Evolutionary conservation across 2,329 filamentous ascomycete genomes (phyloP), one percentile per base, ranked within the genome.

Genomic region (Diaporthe destruens): DNA sequence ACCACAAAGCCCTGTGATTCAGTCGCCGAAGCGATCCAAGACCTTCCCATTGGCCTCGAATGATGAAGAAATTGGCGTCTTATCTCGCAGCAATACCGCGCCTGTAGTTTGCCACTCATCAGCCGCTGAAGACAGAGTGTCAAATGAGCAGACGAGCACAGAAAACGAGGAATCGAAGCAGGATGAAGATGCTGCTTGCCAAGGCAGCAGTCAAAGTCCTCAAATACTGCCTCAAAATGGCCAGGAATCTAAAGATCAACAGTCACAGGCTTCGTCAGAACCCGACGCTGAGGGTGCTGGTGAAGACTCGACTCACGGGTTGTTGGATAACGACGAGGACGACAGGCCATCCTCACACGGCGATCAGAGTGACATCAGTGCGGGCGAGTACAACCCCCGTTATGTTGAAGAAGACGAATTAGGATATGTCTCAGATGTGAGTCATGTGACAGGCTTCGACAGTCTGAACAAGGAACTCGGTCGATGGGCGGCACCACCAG

Each of bases 1-100:
- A n/a, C 61, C 61, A 6, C 47, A 39, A 23, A 49, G 32, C 11
- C 44, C 29, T 66, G 42, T 4, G 3, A 12, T 25, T 20, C 61
- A 18, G 12, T 66, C 47, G 23, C 47, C n/a, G 23, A 66, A 66
- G 18, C 29, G 61, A 34, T 34, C 42, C 12, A 66, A 49, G 18
- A 66, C 42, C 3, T 36, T 39, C 8, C 61, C 61, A 18, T 25
- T 66, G 6, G 47, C 32, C 9, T 9, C 25, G 25, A 34, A 66
- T 12, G 42, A 65, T 32, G 59, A 49, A 16, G 14, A n/a, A 6
- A 34, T 65, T 16, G 20, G 20, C 11, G 0, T n/a, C 18, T n/a
- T 12, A 16, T 49, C 42, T n/a, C 44, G 42, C 7, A 25, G 25
- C 6, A 25, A 1, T 32, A 65, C 59, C 14, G 59, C 29, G 6